phyloP scores from a whole-genome alignment of 129 eudicot genomes.

The Flaveria ramosissima region DNA sequence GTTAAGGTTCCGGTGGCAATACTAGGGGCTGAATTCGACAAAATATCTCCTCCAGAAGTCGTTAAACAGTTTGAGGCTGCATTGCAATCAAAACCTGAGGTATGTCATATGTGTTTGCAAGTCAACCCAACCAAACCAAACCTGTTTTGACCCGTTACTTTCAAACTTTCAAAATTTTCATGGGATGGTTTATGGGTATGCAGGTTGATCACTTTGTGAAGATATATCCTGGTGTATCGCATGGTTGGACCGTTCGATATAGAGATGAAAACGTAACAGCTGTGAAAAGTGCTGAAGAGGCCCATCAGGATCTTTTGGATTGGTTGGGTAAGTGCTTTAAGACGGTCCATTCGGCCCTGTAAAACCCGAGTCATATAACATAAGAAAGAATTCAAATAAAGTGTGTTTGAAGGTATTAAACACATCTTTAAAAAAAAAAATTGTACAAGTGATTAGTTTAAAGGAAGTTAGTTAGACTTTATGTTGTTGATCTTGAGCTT shows the following conservation, averaged over 20 bases:
- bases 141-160: slow-evolving; percentile 1
- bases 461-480: not conserved
- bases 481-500: not conserved
- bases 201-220: slow-evolving; percentile 79
- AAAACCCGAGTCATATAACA: not conserved
- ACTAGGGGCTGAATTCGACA: slow-evolving; percentile 79
- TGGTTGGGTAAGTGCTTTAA: slow-evolving; percentile 58
- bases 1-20: slow-evolving; percentile 68
- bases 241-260: slow-evolving; percentile 80
- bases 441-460: not conserved
- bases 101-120: slow-evolving; percentile 8
- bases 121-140: not conserved
- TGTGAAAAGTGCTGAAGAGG: slow-evolving; percentile 58
- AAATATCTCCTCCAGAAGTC: slow-evolving; percentile 66
- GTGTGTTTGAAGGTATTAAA: not conserved
- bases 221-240: slow-evolving; percentile 69
- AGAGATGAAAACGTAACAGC: slow-evolving; percentile 48
- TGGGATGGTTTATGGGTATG: slow-evolving; percentile 9
- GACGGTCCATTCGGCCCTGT: slow-evolving; percentile 21
- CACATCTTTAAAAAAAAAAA: not conserved
- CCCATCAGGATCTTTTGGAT: slow-evolving; percentile 63
- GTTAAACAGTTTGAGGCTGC: slow-evolving; percentile 62
- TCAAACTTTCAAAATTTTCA: not conserved
- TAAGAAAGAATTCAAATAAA: not conserved
- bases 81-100: slow-evolving; percentile 66